These are phyloP conservation scores for Oxytropis ochrocephala DNA, from an alignment of 306 rosid genomes.

Conservation along the genomic window DNA sequence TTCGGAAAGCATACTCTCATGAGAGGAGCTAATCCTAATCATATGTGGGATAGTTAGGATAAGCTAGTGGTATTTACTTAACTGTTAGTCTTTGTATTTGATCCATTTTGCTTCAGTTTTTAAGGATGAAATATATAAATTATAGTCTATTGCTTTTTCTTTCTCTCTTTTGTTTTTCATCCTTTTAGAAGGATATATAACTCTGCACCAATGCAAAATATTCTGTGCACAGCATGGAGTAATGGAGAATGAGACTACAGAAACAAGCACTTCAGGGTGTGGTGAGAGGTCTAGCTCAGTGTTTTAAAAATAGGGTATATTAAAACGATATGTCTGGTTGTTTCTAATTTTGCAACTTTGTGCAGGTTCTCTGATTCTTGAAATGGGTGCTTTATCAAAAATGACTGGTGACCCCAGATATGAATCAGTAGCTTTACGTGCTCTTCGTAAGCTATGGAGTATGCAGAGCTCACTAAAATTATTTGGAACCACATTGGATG, in stretches of 20 bases:
- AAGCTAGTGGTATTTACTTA: neutral
- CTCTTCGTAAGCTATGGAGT: constrained; percentile 87
- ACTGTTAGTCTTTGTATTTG: constrained; percentile 20
- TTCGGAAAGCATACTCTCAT: too few relatives aligned
- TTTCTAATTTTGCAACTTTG: constrained; percentile 24
- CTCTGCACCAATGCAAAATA: constrained; percentile 62
- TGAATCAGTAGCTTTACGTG: constrained; percentile 80
- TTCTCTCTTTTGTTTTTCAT: constrained; percentile 27
- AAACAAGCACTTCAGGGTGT: constrained; percentile 98
- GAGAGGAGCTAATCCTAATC: neutral
- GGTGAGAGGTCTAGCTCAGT: constrained; percentile 75
- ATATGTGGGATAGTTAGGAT: neutral
- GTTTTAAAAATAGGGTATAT: constrained; percentile 31
- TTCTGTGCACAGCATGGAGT: constrained; percentile 97
- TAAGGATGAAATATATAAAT: constrained; percentile 28
- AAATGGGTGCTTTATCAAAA: constrained; percentile 96
- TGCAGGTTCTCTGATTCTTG: constrained; percentile 94
- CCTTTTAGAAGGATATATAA: constrained; percentile 68
- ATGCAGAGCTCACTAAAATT: constrained; percentile 85
- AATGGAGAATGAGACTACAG: constrained; percentile 94
- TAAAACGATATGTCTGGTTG: constrained; percentile 21
- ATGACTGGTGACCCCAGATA: constrained; percentile 78
- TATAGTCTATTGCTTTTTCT: constrained; percentile 40
- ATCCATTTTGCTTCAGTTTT: constrained; percentile 20
- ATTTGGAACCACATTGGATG: constrained; percentile 88